Base-by-base conservation (phyloP, 2,329 filamentous ascomycete genomes). In the Aspergillus thermomutatus region DNA sequence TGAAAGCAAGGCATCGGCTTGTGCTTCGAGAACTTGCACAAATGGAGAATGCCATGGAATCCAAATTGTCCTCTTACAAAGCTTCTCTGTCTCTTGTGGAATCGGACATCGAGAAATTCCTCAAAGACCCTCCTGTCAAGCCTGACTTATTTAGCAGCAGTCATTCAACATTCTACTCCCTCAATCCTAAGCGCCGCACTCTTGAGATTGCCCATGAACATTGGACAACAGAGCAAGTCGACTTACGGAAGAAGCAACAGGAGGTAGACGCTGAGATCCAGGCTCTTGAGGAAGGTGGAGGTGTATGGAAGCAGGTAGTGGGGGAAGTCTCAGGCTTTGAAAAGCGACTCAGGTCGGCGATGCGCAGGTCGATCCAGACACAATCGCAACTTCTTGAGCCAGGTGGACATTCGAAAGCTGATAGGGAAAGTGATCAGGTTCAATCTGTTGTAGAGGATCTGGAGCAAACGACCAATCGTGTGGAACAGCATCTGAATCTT, bases 141-240 rank as follows among this genome's bases (percentile, higher is more conserved):
- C 71, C 79, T 8, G 64, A 76, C n/a, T 57, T 60, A 3, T 62
- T 63, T n/a, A 56, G 43, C 5, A 64, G 72, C 2, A 62, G 54
- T 21, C 56, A 67, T 66, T 58, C 76, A 55, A 75, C 72, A 2
- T 83, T 83, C 62, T 77, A 81, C 50, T 72, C 78, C 2, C 71
- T 87, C 31, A 82, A 82, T n/a, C 73, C 79, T 0, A 80, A 82
- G 54, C 78, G 83, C 37, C 77, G 85, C 45, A 87, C 84, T 1
- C 75, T 87, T 26, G 80, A 82, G 28, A 81, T 87, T 78, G 85
- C 83, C 4, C 77, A 77, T 55, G 82, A 85, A 45, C 80, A 84
- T 60, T 86, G 82, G 78, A 70, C 72, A 19, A 72, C 74, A 2
- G 83, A 86, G 63, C 75, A 79, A 50, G 75, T 73, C 14, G 69